These are phyloP conservation scores for Podospora australis DNA, from an alignment of 495 filamentous ascomycete genomes.

Conservation along the genomic window DNA sequence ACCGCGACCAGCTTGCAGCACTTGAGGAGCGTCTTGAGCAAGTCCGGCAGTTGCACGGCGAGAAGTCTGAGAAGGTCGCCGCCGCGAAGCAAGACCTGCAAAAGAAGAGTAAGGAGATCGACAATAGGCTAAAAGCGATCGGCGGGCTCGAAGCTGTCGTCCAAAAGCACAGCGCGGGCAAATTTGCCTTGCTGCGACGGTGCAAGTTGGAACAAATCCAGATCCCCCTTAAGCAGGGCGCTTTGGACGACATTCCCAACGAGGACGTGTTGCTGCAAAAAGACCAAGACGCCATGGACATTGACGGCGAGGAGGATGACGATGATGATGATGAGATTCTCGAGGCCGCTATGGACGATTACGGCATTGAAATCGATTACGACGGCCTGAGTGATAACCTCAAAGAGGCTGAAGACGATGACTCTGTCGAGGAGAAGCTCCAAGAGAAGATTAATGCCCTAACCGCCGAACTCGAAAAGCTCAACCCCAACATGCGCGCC, in stretches of 20 bases:
- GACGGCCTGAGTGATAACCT: slow-evolving; percentile 79
- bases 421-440: slow-evolving; percentile 71
- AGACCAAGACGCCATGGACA: slow-evolving; percentile 81
- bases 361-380: slow-evolving; percentile 90
- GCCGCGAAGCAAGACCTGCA: slow-evolving; percentile 78
- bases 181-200: slow-evolving; percentile 75
- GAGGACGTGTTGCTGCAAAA: slow-evolving; percentile 65
- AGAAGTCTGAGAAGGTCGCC: slow-evolving; percentile 69
- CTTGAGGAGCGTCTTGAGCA: slow-evolving; percentile 64
- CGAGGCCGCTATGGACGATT: slow-evolving; percentile 59
- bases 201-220: slow-evolving; percentile 93
- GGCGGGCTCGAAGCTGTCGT: slow-evolving; percentile 71
- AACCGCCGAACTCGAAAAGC: slow-evolving; percentile 75
- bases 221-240: slow-evolving; percentile 69
- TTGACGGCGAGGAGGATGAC: slow-evolving; percentile 61
- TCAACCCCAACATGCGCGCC: slow-evolving; percentile 92
- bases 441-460: slow-evolving; percentile 69
- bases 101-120: slow-evolving; percentile 75
- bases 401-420: slow-evolving; percentile 58
- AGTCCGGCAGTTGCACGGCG: slow-evolving; percentile 55
- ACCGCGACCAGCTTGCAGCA: slow-evolving; percentile 69
- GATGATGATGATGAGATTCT: slow-evolving; percentile 43
- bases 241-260: slow-evolving; percentile 83
- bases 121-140: slow-evolving; percentile 70
- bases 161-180: slow-evolving; percentile 71